Base-by-base conservation (phyloP, 129 eudicot genomes). In the Flaveria linearis region DNA sequence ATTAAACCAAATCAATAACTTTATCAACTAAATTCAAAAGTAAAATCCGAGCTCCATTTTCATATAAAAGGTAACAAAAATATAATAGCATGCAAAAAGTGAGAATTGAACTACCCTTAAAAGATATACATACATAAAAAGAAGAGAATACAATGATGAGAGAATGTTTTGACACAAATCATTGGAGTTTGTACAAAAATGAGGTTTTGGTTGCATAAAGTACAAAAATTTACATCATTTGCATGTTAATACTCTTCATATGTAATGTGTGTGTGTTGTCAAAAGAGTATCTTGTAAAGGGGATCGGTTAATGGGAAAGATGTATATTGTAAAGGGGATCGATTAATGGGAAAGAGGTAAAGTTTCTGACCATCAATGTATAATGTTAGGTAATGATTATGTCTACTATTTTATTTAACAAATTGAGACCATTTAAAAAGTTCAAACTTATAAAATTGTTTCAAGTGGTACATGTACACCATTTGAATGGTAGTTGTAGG, bases 371-470 rank as follows among this genome's bases (percentile, higher is more conserved):
- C 84, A 81, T 76, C 60, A 81, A 88, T 81, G 78, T 74, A 83
- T 77, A 81, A 90, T 87, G 87, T 81, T 85, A 64, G 51, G 82
- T 76, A 83, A 89, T 89, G 66, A 90, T 90, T 86, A 71, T 87
- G 96, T 88, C 88, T 67, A 73, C 22, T 49, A 53, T 51, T 61
- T 23, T 76, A 70, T 57, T 6, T 57, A 76, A 73, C 49, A 67
- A 80, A 52, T 72, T 61, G 64, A 11, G 14, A 45, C 50, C 50
- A 36, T 45, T 45, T 45, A 25, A 71, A 80, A 80, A 73, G 61
- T 65, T 47, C 2, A 79, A 80, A n/a, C n/a, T n/a, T n/a, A n/a
- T n/a, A n/a, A n/a, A n/a, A n/a, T n/a, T n/a, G n/a, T n/a, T 56
- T 79, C 26, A 36, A 71, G 72, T 73, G 73, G 70, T 63, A 50